Evolutionary conservation across 139 green algal genomes (phyloP), one percentile per base, ranked within the genome.

Genomic region (Micractinium conductrix): DNA sequence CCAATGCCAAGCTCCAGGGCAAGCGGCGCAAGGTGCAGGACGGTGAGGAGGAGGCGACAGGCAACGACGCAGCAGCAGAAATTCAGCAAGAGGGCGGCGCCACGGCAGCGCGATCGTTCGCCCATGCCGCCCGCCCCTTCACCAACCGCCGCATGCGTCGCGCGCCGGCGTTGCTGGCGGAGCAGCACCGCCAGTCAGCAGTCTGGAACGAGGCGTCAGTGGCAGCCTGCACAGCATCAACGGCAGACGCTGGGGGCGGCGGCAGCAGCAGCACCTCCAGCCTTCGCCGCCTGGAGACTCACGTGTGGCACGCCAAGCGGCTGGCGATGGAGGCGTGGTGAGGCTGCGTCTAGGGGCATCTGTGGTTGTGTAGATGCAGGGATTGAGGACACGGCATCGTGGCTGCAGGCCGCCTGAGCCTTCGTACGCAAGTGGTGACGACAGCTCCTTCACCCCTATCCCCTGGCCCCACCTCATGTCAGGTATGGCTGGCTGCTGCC

Each of bases 301-400:
- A 96, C 79, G 81, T 93, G 38, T 96, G 93, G 92, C 91, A 95
- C 73, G 90, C 92, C 3, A 91, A 94, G 53, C 81, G 93, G 17
- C 91, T 96, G 85, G 45, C 58, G 0, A 94, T 96, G 90, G 72
- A 86, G 21, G 26, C 45, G 21, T 38, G 55, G 60, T 78, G 55
- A 71, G 55, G n/a, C n/a, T n/a, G n/a, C n/a, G n/a, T n/a, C n/a
- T n/a, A n/a, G n/a, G n/a, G n/a, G n/a, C n/a, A n/a, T n/a, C n/a
- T n/a, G n/a, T n/a, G n/a, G n/a, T n/a, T n/a, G n/a, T n/a, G n/a
- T n/a, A n/a, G n/a, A n/a, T n/a, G n/a, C n/a, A n/a, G n/a, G n/a
- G n/a, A n/a, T n/a, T n/a, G n/a, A n/a, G n/a, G n/a, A n/a, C n/a
- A n/a, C n/a, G n/a, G n/a, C n/a, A n/a, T n/a, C n/a, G n/a, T n/a